A percentile compares a stretch with the other conserved stretches of the same genome.
Conservation (phyloP, 2,329 filamentous ascomycete genomes). For the Colletotrichum sidae region DNA sequence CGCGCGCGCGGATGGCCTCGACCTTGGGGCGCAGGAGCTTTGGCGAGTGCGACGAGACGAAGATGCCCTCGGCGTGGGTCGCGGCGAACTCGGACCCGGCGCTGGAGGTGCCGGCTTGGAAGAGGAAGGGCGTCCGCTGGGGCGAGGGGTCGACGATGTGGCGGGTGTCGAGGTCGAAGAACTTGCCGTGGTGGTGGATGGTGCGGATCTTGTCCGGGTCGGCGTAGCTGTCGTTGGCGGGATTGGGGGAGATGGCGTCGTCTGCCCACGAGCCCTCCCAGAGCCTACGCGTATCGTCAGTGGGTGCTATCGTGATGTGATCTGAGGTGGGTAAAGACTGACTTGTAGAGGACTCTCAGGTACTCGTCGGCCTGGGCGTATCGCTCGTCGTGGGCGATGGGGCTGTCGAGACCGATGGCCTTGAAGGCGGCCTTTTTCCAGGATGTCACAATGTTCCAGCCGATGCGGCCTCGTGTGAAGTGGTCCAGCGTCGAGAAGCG, state of each 20-base stretch:
- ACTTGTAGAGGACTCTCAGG: conserved; percentile 71
- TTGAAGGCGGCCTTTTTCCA: conserved; percentile 72
- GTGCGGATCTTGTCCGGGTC: conserved; percentile 69
- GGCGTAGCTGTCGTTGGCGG: conserved; percentile 65
- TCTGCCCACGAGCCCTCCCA: conserved; percentile 69
- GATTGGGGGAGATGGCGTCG: conserved; percentile 66
- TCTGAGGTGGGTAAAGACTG: conserved; percentile 24
- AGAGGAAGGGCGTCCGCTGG: conserved; percentile 67
- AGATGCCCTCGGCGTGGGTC: conserved; percentile 70
- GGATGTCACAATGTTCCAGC: conserved; percentile 75
- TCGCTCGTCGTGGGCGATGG: conserved; percentile 70
- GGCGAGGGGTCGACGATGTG: conserved; percentile 66
- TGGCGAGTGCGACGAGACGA: conserved; percentile 66
- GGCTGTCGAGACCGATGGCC: conserved; percentile 68
- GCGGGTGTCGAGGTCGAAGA: conserved; percentile 45
- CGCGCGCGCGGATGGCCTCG: conserved; percentile 63
- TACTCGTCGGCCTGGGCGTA: conserved; percentile 73
- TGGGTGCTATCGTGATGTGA: background rate
- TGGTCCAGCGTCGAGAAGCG: conserved; percentile 73
- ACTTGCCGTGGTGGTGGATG: conserved; percentile 62
- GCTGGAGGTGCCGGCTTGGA: conserved; percentile 69
- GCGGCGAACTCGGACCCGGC: conserved; percentile 68
- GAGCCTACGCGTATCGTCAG: conserved; percentile 47
- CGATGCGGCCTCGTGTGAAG: conserved; percentile 69
- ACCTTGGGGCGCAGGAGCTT: conserved; percentile 61